These are phyloP conservation scores for Dictyostelium purpureum DNA, from an alignment of 78 protist species.

Conservation along the genomic window DNA sequence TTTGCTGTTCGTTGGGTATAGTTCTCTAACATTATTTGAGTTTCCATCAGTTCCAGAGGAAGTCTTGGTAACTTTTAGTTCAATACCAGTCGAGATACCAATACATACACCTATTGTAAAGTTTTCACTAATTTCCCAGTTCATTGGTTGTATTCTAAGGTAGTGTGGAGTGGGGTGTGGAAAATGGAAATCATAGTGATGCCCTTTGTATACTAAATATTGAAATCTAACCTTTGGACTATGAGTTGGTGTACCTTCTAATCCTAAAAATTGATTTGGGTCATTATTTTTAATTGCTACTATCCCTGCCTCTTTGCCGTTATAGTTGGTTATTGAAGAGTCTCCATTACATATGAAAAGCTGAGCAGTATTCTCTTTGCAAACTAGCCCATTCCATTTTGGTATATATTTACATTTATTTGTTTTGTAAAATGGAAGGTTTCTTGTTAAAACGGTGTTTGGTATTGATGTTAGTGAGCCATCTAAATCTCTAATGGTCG, in stretches of 20 bases:
- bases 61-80: not conserved
- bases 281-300: not conserved
- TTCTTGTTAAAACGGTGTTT: not conserved
- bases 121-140: slow-evolving; percentile 27
- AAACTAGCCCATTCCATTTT: slow-evolving; percentile 5
- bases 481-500: slow-evolving; percentile 23
- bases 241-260: slow-evolving; percentile 36
- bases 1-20: not conserved
- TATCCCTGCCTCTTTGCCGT: not conserved
- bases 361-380: slow-evolving; percentile 7
- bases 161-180: slow-evolving; percentile 46
- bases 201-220: not conserved
- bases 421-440: not conserved
- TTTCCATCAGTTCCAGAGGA: not conserved
- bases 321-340: not conserved
- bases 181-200: slow-evolving; percentile 34
- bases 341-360: not conserved
- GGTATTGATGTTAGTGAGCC: not conserved
- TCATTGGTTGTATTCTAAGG: not conserved
- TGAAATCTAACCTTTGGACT: slow-evolving; percentile 36
- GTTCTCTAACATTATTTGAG: not conserved
- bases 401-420: not conserved
- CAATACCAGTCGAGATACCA: not conserved
- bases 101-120: slow-evolving; percentile 44
- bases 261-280: not conserved